Conservation (phyloP, 2,329 filamentous ascomycete genomes). For the Botrytis elliptica region DNA sequence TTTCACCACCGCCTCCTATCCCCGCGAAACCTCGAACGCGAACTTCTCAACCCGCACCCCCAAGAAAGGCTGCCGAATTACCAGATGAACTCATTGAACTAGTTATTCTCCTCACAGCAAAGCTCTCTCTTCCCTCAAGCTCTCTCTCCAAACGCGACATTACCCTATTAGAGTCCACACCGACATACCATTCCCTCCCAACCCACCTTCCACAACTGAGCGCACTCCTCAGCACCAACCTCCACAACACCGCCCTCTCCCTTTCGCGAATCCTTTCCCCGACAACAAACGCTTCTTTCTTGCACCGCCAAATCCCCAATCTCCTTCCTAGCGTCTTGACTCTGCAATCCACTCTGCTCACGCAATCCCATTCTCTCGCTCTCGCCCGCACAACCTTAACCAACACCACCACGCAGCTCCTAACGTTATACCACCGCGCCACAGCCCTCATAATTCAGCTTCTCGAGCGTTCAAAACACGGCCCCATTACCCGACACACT, state of each 20-base stretch:
- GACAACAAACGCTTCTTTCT: conserved; percentile 49
- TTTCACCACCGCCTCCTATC: conserved; percentile 35
- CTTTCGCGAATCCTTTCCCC: conserved; percentile 51
- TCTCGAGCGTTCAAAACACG: conserved; percentile 37
- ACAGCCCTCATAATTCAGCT: conserved; percentile 32
- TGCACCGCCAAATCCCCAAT: conserved; percentile 56
- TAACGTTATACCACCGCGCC: conserved; percentile 32
- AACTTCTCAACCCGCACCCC: conserved; percentile 20
- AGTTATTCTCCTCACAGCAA: conserved; percentile 53
- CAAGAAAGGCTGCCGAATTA: conserved; percentile 29
- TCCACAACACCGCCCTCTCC: conserved; percentile 51
- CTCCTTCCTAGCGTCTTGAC: conserved; percentile 45
- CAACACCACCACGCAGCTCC: conserved; percentile 29
- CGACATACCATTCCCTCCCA: conserved; percentile 51
- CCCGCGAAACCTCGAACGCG: conserved; percentile 28
- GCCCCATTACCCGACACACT: conserved; percentile 32
- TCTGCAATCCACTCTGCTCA: conserved; percentile 35
- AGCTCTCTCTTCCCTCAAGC: conserved; percentile 38
- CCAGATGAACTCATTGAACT: conserved; percentile 52
- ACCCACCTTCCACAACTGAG: conserved; percentile 50
- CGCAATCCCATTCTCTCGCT: background rate
- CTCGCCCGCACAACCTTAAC: background rate
- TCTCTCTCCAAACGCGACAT: conserved; percentile 41
- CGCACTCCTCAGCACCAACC: conserved; percentile 48
- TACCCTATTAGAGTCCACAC: conserved; percentile 49